Evolutionary conservation across 2,329 filamentous ascomycete genomes (phyloP), one percentile per base, ranked within the genome.

Genomic region (Immersiporthe knoxdaviesiana): DNA sequence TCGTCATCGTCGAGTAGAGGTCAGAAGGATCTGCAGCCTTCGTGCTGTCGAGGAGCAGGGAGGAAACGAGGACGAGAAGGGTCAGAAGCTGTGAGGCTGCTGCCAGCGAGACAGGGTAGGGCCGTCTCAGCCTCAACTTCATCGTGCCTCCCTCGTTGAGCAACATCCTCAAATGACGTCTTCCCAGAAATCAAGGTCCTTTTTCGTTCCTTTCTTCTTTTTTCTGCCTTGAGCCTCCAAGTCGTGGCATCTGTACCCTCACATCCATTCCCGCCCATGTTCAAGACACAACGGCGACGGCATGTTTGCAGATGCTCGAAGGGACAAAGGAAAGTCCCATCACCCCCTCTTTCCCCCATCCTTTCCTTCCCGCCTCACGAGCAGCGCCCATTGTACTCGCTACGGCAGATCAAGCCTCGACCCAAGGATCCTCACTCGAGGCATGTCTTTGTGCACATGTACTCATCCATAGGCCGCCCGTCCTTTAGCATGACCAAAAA

Each of bases 81-180:
- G n/a, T 47, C 18, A 47, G 44, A 24, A 56, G 27, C 64, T 58
- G 61, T 21, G 44, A 62, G 66, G 50, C 21, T 24, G 39, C 35
- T 41, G 35, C 63, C 32, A 24, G 24, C 35, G 58, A 16, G 30
- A 59, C 7, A n/a, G 14, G 52, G 8, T 12, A 30, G 52, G 24
- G 12, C 27, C 18, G 14, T 12, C n/a, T 11, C 24, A 7, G 11
- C 10, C 21, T 52, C 24, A 30, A 18, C 27, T 32, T 32, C 47
- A 24, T 21, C 50, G 63, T 63, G 59, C 66, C 47, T 68, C 59
- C 66, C 32, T 24, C 62, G 27, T 65, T 62, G 47, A 24, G 18
- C 18, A 56, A 14, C 35, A 56, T 39, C 8, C 12, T 24, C 21
- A 11, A 32, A 18, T 37, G 63, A 7, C 44, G 21, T n/a, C 50